phyloP scores from a whole-genome alignment of 148 eudicot genomes.

The Fagopyrum tataricum region DNA sequence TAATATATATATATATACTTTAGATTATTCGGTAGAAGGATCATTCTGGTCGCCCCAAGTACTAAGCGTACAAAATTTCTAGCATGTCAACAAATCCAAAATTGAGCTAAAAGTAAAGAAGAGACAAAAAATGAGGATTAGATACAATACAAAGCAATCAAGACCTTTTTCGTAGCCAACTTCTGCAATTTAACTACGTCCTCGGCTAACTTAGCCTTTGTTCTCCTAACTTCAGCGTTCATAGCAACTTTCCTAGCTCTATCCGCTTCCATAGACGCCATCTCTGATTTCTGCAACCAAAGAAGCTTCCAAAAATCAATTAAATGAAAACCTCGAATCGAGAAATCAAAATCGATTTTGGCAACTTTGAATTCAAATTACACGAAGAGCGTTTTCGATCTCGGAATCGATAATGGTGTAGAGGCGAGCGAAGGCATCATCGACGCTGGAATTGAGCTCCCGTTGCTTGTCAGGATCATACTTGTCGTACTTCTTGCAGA shows the following conservation, averaged over 20 bases:
- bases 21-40: background rate
- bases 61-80: background rate
- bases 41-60: background rate
- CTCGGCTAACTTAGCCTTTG: conserved; percentile 71
- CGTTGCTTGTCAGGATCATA: conserved; percentile 71
- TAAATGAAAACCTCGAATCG: background rate
- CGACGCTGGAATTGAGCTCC: conserved; percentile 54
- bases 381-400: conserved; percentile 57
- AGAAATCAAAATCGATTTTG: background rate
- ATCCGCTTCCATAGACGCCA: conserved; percentile 54
- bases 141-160: background rate
- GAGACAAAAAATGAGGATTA: background rate
- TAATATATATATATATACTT: background rate
- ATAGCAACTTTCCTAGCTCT: conserved; percentile 76
- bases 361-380: conserved; percentile 5
- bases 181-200: conserved; percentile 80
- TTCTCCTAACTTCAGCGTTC: conserved; percentile 81
- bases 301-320: background rate
- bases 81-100: background rate
- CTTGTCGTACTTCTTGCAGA: conserved; percentile 89
- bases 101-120: background rate
- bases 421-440: conserved; percentile 75
- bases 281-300: conserved; percentile 60
- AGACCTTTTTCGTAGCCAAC: conserved; percentile 82
- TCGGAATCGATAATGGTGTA: conserved; percentile 70